Conservation (phyloP, 768 basidiomycete species). For the Sporobolomyces phaffii region DNA sequence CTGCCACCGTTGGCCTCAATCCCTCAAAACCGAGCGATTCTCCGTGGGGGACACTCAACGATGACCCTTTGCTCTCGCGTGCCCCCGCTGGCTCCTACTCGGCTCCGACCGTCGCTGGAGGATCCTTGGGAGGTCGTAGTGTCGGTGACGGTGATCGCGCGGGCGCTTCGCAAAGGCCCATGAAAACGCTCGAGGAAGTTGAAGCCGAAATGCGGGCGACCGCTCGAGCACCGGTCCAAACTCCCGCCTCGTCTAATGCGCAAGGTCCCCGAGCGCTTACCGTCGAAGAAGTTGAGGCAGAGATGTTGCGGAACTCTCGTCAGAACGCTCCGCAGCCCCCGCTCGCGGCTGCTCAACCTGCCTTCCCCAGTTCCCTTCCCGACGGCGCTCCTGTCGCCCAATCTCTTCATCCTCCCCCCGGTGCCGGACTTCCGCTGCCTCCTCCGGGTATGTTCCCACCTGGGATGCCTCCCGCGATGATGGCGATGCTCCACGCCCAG, state of each 20-base stretch:
- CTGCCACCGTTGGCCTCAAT: background rate
- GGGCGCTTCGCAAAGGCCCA: background rate
- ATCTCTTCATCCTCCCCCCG: background rate
- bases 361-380: constrained; percentile 64
- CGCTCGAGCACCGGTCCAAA: background rate
- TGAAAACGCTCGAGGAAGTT: constrained; percentile 45
- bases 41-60: constrained; percentile 33
- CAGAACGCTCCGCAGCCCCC: constrained; percentile 50
- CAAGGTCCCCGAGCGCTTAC: constrained; percentile 32
- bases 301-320: constrained; percentile 37
- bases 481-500: constrained; percentile 14
- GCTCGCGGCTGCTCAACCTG: constrained; percentile 52
- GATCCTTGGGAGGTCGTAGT: background rate
- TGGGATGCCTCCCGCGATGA: background rate
- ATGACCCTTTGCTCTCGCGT: constrained; percentile 33
- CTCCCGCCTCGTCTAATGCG: background rate
- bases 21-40: background rate
- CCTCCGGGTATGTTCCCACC: constrained; percentile 5
- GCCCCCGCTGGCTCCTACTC: background rate
- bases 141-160: background rate
- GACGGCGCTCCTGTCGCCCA: constrained; percentile 48
- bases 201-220: constrained; percentile 43
- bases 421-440: background rate
- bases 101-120: background rate
- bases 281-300: constrained; percentile 44